These are phyloP conservation scores for Berberis thunbergii DNA, from an alignment of 164 flowering plant species.

Conservation along the genomic window DNA sequence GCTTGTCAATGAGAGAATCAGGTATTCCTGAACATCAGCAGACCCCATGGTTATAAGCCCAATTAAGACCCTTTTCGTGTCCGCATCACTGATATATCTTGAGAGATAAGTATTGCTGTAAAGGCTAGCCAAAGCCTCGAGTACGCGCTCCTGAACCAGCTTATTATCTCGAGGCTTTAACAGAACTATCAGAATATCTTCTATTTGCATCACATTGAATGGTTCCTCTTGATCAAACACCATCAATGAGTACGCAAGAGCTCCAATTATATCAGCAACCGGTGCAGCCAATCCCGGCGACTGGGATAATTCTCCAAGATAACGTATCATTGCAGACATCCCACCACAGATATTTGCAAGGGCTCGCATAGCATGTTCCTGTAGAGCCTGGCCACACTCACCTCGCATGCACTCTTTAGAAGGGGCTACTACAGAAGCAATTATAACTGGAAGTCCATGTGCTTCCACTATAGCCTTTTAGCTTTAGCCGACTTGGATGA, in stretches of 20 bases:
- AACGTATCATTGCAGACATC: constrained; percentile 50
- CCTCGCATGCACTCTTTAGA: constrained; percentile 89
- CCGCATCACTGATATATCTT: constrained; percentile 48
- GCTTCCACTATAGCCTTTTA: constrained; percentile 57
- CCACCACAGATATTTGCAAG: constrained; percentile 82
- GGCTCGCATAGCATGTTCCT: constrained; percentile 60
- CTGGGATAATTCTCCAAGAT: constrained; percentile 72
- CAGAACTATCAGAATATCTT: constrained; percentile 44
- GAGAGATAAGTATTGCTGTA: constrained; percentile 62
- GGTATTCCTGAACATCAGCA: constrained; percentile 61
- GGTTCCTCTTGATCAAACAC: constrained; percentile 52
- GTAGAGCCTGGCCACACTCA: constrained; percentile 51
- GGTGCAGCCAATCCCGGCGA: constrained; percentile 73
- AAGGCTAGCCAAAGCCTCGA: constrained; percentile 87
- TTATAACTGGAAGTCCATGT: constrained; percentile 53
- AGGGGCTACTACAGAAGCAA: constrained; percentile 85
- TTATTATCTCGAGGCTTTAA: constrained; percentile 75
- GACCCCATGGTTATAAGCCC: constrained; percentile 72
- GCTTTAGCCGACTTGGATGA: constrained; percentile 57
- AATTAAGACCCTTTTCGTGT: constrained; percentile 65
- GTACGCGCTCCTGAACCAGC: constrained; percentile 70
- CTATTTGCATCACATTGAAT: constrained; percentile 51
- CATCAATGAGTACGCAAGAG: constrained; percentile 85
- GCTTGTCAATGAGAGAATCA: constrained; percentile 53
- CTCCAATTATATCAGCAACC: constrained; percentile 79